Evolutionary conservation across 768 basidiomycete species (phyloP).

Genomic region (Mycena metata): DNA sequence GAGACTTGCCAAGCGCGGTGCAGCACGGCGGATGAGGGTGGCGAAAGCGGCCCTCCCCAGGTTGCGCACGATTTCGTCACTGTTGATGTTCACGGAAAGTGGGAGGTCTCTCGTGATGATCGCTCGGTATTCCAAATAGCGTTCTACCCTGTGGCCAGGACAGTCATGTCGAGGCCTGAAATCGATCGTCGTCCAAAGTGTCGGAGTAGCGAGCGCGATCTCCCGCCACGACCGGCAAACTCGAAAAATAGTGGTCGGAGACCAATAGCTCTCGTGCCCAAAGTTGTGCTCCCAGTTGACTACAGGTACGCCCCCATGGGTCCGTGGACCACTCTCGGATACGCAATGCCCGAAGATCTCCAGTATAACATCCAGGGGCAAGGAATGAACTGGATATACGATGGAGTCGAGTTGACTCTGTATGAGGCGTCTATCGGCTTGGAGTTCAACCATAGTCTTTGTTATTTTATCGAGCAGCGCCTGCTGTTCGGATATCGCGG

Average conservation of each 20-base stretch:
- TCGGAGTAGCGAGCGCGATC: slow-evolving; percentile 2
- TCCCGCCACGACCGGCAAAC: slow-evolving; percentile 18
- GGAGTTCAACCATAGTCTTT: no score
- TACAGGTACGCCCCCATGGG: no score
- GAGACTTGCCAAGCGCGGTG: slow-evolving; percentile 1
- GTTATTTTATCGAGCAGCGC: neutral
- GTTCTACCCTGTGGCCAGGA: no score
- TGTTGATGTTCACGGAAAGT: neutral
- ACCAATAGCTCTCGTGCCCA: no score
- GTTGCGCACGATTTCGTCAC: neutral
- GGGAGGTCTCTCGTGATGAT: neutral
- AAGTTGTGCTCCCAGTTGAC: no score
- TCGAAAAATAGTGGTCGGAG: neutral
- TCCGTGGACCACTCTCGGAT: no score
- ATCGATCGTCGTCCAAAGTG: slow-evolving; percentile 17
- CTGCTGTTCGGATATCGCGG: neutral
- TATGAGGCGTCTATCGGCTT: neutral
- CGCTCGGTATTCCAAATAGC: neutral
- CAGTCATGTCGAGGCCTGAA: no score
- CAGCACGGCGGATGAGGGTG: neutral
- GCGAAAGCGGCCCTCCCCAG: neutral
- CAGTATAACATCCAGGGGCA: neutral
- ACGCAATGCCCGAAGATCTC: slow-evolving; percentile 6
- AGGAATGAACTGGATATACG: slow-evolving; percentile 1
- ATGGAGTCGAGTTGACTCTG: slow-evolving; percentile 1